phyloP scores from a whole-genome alignment of 2,329 filamentous ascomycete species.

The Colletotrichum tamarilloi region DNA sequence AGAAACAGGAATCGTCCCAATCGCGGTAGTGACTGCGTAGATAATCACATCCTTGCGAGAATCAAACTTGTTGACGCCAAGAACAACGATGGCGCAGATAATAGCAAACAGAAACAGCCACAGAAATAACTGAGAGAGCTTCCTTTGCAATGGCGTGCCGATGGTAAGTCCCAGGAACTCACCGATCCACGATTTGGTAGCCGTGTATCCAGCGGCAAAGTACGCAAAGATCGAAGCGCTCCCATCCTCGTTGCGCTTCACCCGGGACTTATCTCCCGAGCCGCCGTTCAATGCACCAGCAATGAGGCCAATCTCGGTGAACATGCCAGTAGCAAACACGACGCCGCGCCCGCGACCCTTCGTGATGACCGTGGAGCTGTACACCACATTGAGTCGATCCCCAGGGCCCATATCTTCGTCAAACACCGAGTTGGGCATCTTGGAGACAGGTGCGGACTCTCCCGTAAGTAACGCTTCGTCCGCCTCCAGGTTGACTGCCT shows the following conservation, averaged over 20 bases:
- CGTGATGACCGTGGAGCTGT: slow-evolving; percentile 71
- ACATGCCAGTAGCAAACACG: slow-evolving; percentile 69
- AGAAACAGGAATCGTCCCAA: slow-evolving; percentile 72
- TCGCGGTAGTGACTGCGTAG: slow-evolving; percentile 68
- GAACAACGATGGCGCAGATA: slow-evolving; percentile 72
- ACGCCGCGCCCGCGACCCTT: slow-evolving; percentile 70
- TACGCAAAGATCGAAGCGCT: no score
- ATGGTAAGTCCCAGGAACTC: slow-evolving; percentile 72
- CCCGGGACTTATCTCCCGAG: slow-evolving; percentile 60
- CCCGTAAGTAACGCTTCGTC: slow-evolving; percentile 73
- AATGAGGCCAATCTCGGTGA: slow-evolving; percentile 73
- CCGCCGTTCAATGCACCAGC: slow-evolving; percentile 64
- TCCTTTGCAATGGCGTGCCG: slow-evolving; percentile 75
- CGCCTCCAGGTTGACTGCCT: slow-evolving; percentile 66
- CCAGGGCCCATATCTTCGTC: slow-evolving; percentile 64
- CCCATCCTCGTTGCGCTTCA: slow-evolving; percentile 47
- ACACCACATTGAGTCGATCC: slow-evolving; percentile 71
- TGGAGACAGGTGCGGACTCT: slow-evolving; percentile 69
- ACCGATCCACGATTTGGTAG: slow-evolving; percentile 58
- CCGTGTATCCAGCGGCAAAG: slow-evolving; percentile 43
- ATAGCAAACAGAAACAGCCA: slow-evolving; percentile 72
- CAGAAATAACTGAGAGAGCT: slow-evolving; percentile 72
- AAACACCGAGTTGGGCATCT: slow-evolving; percentile 62
- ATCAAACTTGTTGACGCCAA: slow-evolving; percentile 67
- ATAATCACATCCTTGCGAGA: slow-evolving; percentile 68